These are phyloP conservation scores for Pneumocystis murina DNA, from an alignment of 1,139 yeast genomes.

Conservation along the genomic window DNA sequence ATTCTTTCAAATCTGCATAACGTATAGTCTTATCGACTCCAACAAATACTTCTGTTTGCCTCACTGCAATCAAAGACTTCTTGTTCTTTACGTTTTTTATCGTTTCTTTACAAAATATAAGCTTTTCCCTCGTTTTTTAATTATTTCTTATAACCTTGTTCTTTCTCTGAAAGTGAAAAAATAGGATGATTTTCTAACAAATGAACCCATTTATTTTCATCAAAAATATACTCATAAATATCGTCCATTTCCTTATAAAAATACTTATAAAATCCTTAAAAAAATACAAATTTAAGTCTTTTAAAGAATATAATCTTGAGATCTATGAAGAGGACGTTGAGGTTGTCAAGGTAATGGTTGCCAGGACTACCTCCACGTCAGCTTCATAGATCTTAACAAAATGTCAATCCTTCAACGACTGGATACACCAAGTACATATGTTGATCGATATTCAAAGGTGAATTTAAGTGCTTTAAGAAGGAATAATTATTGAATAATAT, in stretches of 20 bases:
- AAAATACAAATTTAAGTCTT: not conserved
- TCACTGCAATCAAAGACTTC: constrained; percentile 1
- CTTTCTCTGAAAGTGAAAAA: not conserved
- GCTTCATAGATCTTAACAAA: too few relatives aligned
- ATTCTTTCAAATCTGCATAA: constrained; percentile 6
- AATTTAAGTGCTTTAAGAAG: not conserved
- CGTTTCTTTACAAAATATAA: not conserved
- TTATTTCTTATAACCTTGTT: not conserved
- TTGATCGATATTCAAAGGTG: constrained; percentile 5
- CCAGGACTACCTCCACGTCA: too few relatives aligned
- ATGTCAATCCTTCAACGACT: not conserved
- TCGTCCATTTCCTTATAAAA: not conserved
- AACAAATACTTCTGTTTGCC: constrained; percentile 9
- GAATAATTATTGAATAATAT: not conserved
- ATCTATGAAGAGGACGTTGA: too few relatives aligned
- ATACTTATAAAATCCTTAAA: not conserved
- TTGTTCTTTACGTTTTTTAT: not conserved
- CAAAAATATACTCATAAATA: not conserved
- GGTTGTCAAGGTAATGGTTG: too few relatives aligned
- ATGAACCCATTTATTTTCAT: not conserved
- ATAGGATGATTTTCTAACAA: not conserved
- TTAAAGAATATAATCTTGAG: too few relatives aligned
- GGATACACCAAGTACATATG: constrained; percentile 9
- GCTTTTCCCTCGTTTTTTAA: not conserved
- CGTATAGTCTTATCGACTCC: constrained; percentile 9